These are phyloP conservation scores for Paramecium tetraurelia DNA, from an alignment of 73 alveolate genomes.

Conservation along the genomic window DNA sequence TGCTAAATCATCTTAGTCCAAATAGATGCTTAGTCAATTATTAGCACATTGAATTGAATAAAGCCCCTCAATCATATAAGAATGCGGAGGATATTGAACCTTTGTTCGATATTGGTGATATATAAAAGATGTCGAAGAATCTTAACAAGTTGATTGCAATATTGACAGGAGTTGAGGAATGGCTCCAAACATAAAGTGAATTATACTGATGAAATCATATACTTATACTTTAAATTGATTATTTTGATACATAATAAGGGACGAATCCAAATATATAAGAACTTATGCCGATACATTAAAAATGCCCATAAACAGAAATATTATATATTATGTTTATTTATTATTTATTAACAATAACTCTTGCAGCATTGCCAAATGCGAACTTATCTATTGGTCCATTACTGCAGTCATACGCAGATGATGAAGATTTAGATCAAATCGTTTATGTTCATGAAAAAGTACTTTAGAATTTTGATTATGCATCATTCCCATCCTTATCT, in stretches of 20 bases:
- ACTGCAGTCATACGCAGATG: neutral
- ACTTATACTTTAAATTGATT: neutral
- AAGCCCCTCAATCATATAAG: neutral
- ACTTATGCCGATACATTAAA: neutral
- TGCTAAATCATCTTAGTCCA: conserved; percentile 16
- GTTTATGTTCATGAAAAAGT: neutral
- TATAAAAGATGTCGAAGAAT: neutral
- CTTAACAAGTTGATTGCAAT: neutral
- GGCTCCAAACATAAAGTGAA: neutral
- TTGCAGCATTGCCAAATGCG: neutral
- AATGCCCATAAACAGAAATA: neutral
- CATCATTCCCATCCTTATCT: conserved; percentile 15
- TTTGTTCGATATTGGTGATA: neutral
- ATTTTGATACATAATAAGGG: neutral
- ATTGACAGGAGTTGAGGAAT: neutral
- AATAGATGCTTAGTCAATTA: conserved; percentile 42
- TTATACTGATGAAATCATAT: neutral
- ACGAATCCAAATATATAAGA: neutral
- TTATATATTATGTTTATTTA: conserved; percentile 15
- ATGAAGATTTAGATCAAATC: neutral
- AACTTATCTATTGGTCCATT: conserved; percentile 10
- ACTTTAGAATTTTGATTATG: neutral
- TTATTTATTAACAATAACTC: neutral
- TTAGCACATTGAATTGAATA: conserved; percentile 11
- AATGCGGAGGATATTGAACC: conserved; percentile 6